phyloP scores from a whole-genome alignment of 108 stramenopile genomes.

The Skeletonema potamos region DNA sequence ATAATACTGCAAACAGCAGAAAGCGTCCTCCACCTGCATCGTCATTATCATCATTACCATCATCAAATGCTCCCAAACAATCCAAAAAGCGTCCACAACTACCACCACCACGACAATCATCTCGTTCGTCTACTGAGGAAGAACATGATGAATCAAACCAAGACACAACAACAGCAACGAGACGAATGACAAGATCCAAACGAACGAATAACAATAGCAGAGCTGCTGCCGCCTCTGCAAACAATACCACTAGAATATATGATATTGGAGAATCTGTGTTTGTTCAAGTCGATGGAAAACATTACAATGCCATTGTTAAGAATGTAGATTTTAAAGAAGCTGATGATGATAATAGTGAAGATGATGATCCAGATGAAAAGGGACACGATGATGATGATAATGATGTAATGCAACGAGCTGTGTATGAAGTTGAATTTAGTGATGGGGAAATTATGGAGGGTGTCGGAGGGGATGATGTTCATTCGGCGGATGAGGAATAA shows the following conservation, averaged over 20 bases:
- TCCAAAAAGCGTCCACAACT: neutral
- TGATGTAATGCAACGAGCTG: neutral
- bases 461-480: constrained; percentile 1
- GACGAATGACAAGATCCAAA: neutral
- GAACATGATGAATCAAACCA: neutral
- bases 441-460: constrained; percentile 11
- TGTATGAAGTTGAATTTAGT: constrained; percentile 33
- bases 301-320: constrained; percentile 28
- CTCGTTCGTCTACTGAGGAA: neutral
- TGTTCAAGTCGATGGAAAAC: neutral
- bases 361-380: neutral
- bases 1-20: neutral
- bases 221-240: neutral
- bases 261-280: constrained; percentile 33
- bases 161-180: neutral
- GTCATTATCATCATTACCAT: too few relatives aligned
- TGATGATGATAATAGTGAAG: neutral
- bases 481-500: constrained; percentile 11
- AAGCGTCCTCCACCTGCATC: neutral
- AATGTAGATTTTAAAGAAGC: constrained; percentile 5
- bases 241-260: neutral
- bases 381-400: neutral
- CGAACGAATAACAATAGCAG: neutral
- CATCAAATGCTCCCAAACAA: too few relatives aligned
- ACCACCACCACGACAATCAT: neutral